Evolutionary conservation across 2,329 filamentous ascomycete species (phyloP).

Genomic region (Cercospora berteroae): DNA sequence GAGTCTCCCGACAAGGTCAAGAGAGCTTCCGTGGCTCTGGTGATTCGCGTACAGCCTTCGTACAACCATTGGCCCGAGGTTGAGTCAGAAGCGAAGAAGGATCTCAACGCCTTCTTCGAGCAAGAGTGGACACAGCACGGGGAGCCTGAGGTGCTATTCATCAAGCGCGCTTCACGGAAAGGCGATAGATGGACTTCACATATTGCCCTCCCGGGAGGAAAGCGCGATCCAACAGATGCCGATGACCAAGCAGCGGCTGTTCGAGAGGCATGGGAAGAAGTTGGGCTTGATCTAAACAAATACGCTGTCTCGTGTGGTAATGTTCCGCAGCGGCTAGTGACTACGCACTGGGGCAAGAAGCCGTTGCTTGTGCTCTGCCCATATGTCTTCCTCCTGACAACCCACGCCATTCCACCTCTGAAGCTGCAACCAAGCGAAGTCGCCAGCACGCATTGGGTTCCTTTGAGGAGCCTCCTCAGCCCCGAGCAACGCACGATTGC

Average conservation of each 20-base stretch:
- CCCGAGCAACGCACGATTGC: slow-evolving; percentile 60
- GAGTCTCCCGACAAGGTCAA: slow-evolving; percentile 53
- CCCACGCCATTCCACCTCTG: slow-evolving; percentile 55
- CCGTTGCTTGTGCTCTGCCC: slow-evolving; percentile 69
- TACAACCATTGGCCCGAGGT: slow-evolving; percentile 53
- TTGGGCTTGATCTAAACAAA: slow-evolving; percentile 55
- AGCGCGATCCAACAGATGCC: slow-evolving; percentile 62
- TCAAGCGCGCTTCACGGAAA: slow-evolving; percentile 63
- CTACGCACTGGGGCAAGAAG: slow-evolving; percentile 62
- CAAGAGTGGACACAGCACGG: slow-evolving; percentile 65
- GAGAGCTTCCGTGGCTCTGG: slow-evolving; percentile 64
- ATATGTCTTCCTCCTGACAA: slow-evolving; percentile 63
- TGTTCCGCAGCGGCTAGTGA: slow-evolving; percentile 64
- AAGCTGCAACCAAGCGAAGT: slow-evolving; percentile 67
- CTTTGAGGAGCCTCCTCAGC: slow-evolving; percentile 60
- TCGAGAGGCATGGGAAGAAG: slow-evolving; percentile 65
- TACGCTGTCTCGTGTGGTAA: slow-evolving; percentile 55
- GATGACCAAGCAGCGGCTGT: slow-evolving; percentile 63
- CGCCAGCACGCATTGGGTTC: slow-evolving; percentile 67
- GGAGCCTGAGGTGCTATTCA: slow-evolving; percentile 67
- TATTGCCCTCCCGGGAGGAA: slow-evolving; percentile 66
- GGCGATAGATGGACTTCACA: slow-evolving; percentile 70
- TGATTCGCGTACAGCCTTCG: slow-evolving; percentile 61
- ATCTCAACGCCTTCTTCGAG: slow-evolving; percentile 57
- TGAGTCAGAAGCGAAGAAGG: slow-evolving; percentile 23